Conservation (phyloP, 2,329 filamentous ascomycete species). For the Pyrenochaeta sp. region DNA sequence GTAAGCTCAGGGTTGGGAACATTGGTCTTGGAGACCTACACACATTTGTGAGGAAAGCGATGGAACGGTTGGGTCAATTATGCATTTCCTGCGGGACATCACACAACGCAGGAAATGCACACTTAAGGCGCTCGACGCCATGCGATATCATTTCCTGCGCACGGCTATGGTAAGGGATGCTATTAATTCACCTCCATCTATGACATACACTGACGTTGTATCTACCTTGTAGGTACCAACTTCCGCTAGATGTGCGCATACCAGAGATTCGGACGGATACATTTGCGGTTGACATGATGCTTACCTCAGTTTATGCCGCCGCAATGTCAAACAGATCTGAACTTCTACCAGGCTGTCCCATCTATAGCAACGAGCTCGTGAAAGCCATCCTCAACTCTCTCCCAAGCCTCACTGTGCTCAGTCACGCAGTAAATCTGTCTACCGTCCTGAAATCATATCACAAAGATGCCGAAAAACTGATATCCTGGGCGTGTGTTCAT, state of each 20-base stretch:
- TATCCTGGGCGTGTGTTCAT: slow-evolving; percentile 41
- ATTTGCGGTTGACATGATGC: slow-evolving; percentile 40
- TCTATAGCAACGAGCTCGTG: slow-evolving; percentile 15
- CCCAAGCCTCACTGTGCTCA: slow-evolving; percentile 32
- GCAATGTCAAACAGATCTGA: slow-evolving; percentile 25
- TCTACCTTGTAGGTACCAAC: slow-evolving; percentile 3
- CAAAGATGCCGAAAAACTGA: slow-evolving; percentile 32
- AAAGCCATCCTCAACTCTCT: slow-evolving; percentile 36
- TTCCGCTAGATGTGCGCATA: slow-evolving; percentile 38
- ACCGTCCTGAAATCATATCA: slow-evolving; percentile 20
- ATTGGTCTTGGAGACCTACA: slow-evolving; percentile 27
- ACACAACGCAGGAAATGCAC: slow-evolving; percentile 19
- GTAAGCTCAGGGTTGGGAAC: slow-evolving; percentile 14
- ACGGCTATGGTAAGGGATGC: slow-evolving; percentile 25
- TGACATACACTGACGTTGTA: not conserved
- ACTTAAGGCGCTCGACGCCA: slow-evolving; percentile 34
- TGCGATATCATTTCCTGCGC: slow-evolving; percentile 30
- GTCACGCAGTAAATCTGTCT: slow-evolving; percentile 25
- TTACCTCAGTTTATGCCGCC: slow-evolving; percentile 38
- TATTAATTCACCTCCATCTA: not conserved
- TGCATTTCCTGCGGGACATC: slow-evolving; percentile 38
- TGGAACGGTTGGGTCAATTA: slow-evolving; percentile 17
- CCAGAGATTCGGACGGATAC: slow-evolving; percentile 42
- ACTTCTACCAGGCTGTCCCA: slow-evolving; percentile 42
- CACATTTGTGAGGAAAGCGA: slow-evolving; percentile 11